Conservation (phyloP, 495 filamentous ascomycete genomes). For the Chaetomium cochliodes region DNA sequence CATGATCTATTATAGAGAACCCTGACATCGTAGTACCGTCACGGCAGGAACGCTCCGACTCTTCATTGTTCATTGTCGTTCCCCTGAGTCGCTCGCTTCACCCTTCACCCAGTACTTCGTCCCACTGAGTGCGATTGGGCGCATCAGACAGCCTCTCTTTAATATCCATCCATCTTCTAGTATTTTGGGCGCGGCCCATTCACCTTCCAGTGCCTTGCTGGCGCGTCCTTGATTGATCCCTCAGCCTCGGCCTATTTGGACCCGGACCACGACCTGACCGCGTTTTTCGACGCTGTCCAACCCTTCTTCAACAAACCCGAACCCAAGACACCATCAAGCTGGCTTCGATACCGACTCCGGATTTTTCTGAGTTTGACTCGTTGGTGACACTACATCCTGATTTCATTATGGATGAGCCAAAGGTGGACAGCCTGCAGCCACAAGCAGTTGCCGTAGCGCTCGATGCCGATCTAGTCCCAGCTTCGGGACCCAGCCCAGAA, state of each 20-base stretch:
- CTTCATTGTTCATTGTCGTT: neutral
- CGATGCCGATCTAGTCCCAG: constrained; percentile 49
- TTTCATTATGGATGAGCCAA: constrained; percentile 29
- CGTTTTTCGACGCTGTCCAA: constrained; percentile 1
- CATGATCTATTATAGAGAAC: neutral
- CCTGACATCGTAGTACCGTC: neutral
- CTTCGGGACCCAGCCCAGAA: constrained; percentile 51
- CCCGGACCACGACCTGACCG: constrained; percentile 1
- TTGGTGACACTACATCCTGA: constrained; percentile 35
- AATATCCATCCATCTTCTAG: neutral
- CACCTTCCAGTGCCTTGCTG: neutral
- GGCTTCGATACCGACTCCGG: constrained; percentile 39
- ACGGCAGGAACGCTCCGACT: neutral
- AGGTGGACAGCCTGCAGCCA: constrained; percentile 44
- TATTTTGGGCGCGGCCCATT: neutral
- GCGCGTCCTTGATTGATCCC: neutral
- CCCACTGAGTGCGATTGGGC: neutral
- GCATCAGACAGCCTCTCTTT: neutral
- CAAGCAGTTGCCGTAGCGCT: constrained; percentile 37
- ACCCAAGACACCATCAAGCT: constrained; percentile 29
- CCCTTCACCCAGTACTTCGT: no score
- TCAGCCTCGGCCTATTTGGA: neutral
- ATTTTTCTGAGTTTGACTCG: constrained; percentile 28
- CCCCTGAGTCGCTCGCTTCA: neutral
- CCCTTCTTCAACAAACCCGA: neutral